These are phyloP conservation scores for Umbelopsis ramanniana DNA, from an alignment of 192 early-diverging fungal genomes.

Conservation along the genomic window DNA sequence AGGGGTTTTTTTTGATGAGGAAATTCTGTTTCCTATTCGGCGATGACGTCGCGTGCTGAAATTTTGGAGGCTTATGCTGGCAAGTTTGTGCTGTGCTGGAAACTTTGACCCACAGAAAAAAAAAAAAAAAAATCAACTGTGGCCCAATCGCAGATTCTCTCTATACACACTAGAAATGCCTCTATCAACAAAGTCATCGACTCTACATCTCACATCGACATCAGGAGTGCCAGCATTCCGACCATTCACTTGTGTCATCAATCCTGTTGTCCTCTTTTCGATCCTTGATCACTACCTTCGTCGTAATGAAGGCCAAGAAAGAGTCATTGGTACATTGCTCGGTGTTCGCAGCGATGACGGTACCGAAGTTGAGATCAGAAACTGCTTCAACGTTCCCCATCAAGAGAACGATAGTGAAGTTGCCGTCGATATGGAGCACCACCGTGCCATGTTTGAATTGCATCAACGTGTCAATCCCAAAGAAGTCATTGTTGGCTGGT, in stretches of 20 bases:
- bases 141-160: not conserved
- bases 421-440: conserved; percentile 89
- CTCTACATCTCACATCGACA: conserved; percentile 14
- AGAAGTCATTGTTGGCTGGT: conserved; percentile 96
- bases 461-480: conserved; percentile 89
- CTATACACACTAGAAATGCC: conserved; percentile 16
- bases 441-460: conserved; percentile 82
- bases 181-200: conserved; percentile 16
- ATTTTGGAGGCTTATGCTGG: conserved; percentile 8
- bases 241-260: conserved; percentile 63
- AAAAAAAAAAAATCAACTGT: conserved; percentile 1
- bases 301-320: conserved; percentile 77
- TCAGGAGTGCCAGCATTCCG: conserved; percentile 44
- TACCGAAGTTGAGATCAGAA: conserved; percentile 84
- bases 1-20: too few relatives aligned
- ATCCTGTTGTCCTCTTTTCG: conserved; percentile 87
- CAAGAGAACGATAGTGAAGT: conserved; percentile 75
- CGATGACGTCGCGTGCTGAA: not conserved
- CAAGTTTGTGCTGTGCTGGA: not conserved
- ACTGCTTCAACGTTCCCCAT: conserved; percentile 84
- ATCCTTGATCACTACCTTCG: conserved; percentile 93
- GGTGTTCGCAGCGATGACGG: conserved; percentile 90
- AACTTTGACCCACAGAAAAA: not conserved
- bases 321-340: conserved; percentile 90
- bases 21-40: not conserved